Evolutionary conservation across 805 yeast species (phyloP), one percentile per base, ranked within the genome.

Genomic region (Candida pini): DNA sequence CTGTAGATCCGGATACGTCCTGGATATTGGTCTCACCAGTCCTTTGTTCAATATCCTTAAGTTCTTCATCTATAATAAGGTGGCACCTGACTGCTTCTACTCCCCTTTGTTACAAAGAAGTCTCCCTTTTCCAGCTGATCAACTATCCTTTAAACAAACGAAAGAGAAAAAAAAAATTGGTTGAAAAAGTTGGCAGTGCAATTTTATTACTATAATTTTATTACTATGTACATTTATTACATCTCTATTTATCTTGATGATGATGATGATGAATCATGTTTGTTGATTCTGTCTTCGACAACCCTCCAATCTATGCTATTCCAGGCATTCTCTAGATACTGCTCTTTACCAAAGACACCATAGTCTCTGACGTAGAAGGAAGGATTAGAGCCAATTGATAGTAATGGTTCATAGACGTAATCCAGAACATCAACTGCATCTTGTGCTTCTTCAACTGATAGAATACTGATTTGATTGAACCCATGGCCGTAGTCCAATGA

Each of bases 231-330:
- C n/a, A n/a, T n/a, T n/a, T n/a, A n/a, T n/a, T n/a, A n/a, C n/a
- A n/a, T n/a, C n/a, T n/a, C n/a, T n/a, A n/a, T n/a, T n/a, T n/a
- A n/a, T n/a, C n/a, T n/a, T n/a, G n/a, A n/a, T n/a, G n/a, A n/a
- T n/a, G n/a, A n/a, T n/a, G n/a, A n/a, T n/a, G n/a, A n/a, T n/a
- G 25, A 12, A 13, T 22, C 25, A 7, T 18, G 15, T 25, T 9
- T 21, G 13, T 15, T 38, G 33, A 24, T 51, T 53, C 80, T 66
- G 44, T 59, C 58, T 50, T 75, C 77, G 20, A 82, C 70, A 26
- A 80, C 78, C 33, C 76, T 70, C 98, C 98, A 92, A 62, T 90
- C 80, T 40, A 89, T 71, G 45, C 86, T 69, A 34, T 78, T 73
- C 78, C 95, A 79, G 52, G 80, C 78, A 43, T 79, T 80, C 41